Evolutionary conservation across 257 asterid genomes (phyloP).

Genomic region (Penstemon newberryi): DNA sequence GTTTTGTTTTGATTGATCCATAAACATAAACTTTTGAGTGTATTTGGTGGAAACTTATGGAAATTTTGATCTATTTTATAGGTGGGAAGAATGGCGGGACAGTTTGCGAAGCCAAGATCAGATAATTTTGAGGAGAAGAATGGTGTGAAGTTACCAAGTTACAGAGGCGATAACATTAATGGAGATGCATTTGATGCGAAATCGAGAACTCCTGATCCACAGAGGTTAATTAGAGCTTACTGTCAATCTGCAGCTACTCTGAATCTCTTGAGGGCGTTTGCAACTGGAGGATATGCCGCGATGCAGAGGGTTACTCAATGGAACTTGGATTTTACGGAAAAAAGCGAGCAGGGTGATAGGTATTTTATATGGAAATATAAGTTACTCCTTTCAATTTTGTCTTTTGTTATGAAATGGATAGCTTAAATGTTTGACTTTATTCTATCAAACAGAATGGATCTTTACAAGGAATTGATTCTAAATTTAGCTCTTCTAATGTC

Average conservation of each 20-base stretch:
- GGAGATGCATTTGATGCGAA: slow-evolving; percentile 68
- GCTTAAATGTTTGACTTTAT: neutral
- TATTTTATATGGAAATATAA: slow-evolving; percentile 24
- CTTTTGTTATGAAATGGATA: neutral
- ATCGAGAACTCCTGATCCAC: slow-evolving; percentile 80
- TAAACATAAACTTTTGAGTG: neutral
- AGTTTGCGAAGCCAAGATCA: slow-evolving; percentile 84
- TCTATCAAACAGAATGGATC: neutral
- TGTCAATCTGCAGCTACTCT: slow-evolving; percentile 85
- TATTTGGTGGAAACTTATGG: neutral
- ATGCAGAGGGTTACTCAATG: slow-evolving; percentile 83
- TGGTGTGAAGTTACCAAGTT: slow-evolving; percentile 80
- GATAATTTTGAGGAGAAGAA: slow-evolving; percentile 67
- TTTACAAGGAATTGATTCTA: neutral
- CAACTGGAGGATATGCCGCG: slow-evolving; percentile 85
- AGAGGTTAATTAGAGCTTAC: slow-evolving; percentile 82
- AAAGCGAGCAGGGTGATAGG: slow-evolving; percentile 90
- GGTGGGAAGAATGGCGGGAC: slow-evolving; percentile 96
- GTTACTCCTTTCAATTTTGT: neutral
- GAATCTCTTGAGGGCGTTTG: slow-evolving; percentile 80
- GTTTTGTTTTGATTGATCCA: neutral
- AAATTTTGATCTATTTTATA: slow-evolving; percentile 12
- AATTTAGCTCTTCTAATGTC: neutral
- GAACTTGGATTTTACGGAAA: slow-evolving; percentile 82
- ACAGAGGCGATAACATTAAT: slow-evolving; percentile 81